phyloP scores from a whole-genome alignment of 2,329 filamentous ascomycete species.

The Chaetomiaceae sp. region DNA sequence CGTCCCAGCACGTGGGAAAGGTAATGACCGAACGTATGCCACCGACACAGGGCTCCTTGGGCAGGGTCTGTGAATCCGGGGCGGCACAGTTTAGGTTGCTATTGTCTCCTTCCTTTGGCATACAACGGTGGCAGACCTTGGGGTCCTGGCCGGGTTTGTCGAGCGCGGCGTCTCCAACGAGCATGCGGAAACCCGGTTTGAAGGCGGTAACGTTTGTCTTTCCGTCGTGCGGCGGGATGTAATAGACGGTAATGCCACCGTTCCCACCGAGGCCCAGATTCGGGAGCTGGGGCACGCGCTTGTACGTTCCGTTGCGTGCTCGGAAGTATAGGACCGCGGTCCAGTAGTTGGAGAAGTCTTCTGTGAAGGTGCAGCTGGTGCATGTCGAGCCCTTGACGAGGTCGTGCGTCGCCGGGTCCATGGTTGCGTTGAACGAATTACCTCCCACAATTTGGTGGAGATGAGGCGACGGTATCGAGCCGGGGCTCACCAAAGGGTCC shows the following conservation, averaged over 20 bases:
- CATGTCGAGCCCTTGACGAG: constrained; percentile 15
- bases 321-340: constrained; percentile 25
- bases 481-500: constrained; percentile 25
- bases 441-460: constrained; percentile 25
- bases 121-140: constrained; percentile 31
- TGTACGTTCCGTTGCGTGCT: constrained; percentile 22
- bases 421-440: constrained; percentile 23
- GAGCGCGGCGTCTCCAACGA: constrained; percentile 32
- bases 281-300: constrained; percentile 13
- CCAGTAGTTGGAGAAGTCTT: constrained; percentile 27
- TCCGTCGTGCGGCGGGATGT: constrained; percentile 25
- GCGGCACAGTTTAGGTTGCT: constrained; percentile 28
- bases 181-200: constrained; percentile 32
- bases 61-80: constrained; percentile 33
- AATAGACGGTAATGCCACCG: constrained; percentile 26
- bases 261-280: constrained; percentile 13
- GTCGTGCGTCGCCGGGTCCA: constrained; percentile 21
- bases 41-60: constrained; percentile 10
- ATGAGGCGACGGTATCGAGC: constrained; percentile 19
- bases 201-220: constrained; percentile 38
- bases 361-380: constrained; percentile 24
- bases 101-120: constrained; percentile 30
- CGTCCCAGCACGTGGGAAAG: constrained; percentile 51
- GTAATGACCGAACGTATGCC: constrained; percentile 24
- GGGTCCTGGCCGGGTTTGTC: constrained; percentile 27